These are phyloP conservation scores for Cordyceps cateniannulata DNA, from an alignment of 2,329 filamentous ascomycete genomes.

Conservation along the genomic window DNA sequence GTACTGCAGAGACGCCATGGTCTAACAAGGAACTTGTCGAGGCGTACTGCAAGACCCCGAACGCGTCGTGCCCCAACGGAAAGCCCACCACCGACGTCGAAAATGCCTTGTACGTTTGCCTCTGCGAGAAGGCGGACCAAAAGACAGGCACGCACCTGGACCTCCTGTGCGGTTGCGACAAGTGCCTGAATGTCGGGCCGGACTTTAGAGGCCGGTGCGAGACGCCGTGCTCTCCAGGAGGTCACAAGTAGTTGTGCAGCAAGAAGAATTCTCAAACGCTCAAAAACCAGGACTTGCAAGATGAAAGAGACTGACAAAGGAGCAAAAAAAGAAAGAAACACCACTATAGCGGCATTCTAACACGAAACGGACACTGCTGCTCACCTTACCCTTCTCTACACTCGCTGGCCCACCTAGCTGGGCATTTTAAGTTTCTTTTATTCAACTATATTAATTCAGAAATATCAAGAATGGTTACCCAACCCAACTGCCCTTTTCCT, in stretches of 20 bases:
- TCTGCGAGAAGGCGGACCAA: slow-evolving; percentile 28
- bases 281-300: too few species aligned
- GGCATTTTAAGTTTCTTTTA: neutral
- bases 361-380: neutral
- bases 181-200: slow-evolving; percentile 32
- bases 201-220: slow-evolving; percentile 35
- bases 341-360: neutral
- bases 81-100: slow-evolving; percentile 25
- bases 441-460: neutral
- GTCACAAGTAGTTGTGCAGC: neutral
- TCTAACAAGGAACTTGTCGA: slow-evolving; percentile 25
- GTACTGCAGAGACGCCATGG: slow-evolving; percentile 27
- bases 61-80: slow-evolving; percentile 26
- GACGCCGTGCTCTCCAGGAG: slow-evolving; percentile 23
- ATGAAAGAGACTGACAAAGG: neutral
- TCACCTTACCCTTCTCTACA: slow-evolving; percentile 3
- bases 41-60: slow-evolving; percentile 32
- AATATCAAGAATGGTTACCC: neutral
- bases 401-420: neutral
- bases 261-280: too few species aligned
- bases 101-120: slow-evolving; percentile 32
- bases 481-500: neutral
- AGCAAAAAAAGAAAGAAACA: neutral
- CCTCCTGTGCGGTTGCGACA: slow-evolving; percentile 34
- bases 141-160: slow-evolving; percentile 28